These are phyloP conservation scores for Obba rivulosa DNA, from an alignment of 768 basidiomycete species.

Conservation along the genomic window DNA sequence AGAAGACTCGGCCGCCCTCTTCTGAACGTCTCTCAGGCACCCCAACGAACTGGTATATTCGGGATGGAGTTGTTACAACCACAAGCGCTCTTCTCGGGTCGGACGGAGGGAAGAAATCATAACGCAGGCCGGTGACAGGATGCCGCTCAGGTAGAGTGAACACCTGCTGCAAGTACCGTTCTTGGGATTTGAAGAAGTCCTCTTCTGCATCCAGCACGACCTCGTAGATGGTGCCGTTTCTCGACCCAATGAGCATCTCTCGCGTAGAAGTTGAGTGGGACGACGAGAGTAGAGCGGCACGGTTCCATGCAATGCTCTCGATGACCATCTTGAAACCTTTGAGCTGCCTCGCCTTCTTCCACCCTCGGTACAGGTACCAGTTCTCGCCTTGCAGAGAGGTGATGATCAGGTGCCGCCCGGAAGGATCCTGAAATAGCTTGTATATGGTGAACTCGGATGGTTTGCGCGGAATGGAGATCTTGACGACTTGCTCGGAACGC, in stretches of 20 bases:
- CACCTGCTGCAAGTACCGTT: slow-evolving; percentile 69
- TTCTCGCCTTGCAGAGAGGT: slow-evolving; percentile 88
- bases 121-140: slow-evolving; percentile 80
- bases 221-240: slow-evolving; percentile 84
- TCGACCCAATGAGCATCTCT: slow-evolving; percentile 82
- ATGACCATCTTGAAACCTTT: slow-evolving; percentile 83
- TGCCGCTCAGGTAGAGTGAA: slow-evolving; percentile 77
- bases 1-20: slow-evolving; percentile 73
- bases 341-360: slow-evolving; percentile 78
- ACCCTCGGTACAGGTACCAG: slow-evolving; percentile 80
- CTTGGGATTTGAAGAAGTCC: slow-evolving; percentile 87
- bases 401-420: slow-evolving; percentile 84
- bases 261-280: slow-evolving; percentile 69
- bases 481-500: slow-evolving; percentile 79
- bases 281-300: slow-evolving; percentile 54
- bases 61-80: slow-evolving; percentile 76
- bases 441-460: slow-evolving; percentile 70
- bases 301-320: slow-evolving; percentile 92
- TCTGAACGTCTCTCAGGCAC: slow-evolving; percentile 60
- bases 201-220: slow-evolving; percentile 87
- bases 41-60: slow-evolving; percentile 90
- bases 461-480: slow-evolving; percentile 72
- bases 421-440: slow-evolving; percentile 89
- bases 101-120: slow-evolving; percentile 65
- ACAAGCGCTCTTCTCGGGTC: slow-evolving; percentile 64